Evolutionary conservation across 805 yeast species (phyloP), one percentile per base, ranked within the genome.

Genomic region (Kuraishia capsulata): DNA sequence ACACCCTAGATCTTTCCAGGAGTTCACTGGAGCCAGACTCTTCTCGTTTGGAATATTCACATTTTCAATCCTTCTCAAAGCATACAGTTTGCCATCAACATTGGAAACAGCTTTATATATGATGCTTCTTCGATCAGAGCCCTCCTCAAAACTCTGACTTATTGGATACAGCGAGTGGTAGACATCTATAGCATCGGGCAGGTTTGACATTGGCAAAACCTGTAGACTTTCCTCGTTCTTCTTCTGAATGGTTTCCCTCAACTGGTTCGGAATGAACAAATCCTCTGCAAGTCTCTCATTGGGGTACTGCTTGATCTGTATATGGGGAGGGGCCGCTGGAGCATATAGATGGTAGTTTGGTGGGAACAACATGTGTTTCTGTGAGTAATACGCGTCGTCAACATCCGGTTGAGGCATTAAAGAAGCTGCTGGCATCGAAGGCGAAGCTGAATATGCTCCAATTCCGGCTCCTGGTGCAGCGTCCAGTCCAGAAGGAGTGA

Each of bases 141-240:
- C 69, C 36, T 54, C 58, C 13, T 64, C 69, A 30, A 61, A 48
- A 33, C 61, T 58, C 20, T 62, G 63, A 55, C 87, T 96, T 31
- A 90, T 66, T 3, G 96, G 96, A 23, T 81, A 88, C 41, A 90
- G 67, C 17, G 92, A 80, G 59, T 86, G 95, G 60, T 88, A 90
- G 19, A 71, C 76, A 39, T 79, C 81, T n/a, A 92, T 84, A 47
- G 75, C 72, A 28, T 80, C 83, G 0, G 97, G 88, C 50, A 89
- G 53, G 43, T 65, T 59, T 39, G 79, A 56, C 51, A 72, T 71
- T 46, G 67, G 39, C 30, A 87, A 62, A 3, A 76, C 69, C 54
- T 83, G 87, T 44, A 86, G 65, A 3, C 89, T 73, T 8, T 94
- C 94, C 53, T 83, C 92, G 56, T 85, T 85, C 49, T 78, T 84